Evolutionary conservation across 441 rosid species (phyloP).

Genomic region (Corymbia citriodora): DNA sequence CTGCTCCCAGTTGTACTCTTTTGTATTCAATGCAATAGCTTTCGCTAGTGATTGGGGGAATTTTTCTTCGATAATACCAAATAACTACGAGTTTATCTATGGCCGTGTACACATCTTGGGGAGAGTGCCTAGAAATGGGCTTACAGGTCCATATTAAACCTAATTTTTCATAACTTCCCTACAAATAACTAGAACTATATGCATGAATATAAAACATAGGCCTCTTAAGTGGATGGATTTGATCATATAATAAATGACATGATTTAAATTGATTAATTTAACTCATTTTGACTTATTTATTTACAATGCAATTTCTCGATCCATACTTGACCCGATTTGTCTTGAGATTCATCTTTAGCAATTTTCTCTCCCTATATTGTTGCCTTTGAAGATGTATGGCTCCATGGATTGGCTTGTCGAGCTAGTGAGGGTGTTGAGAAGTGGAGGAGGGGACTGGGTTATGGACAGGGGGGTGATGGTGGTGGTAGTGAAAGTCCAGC

Average conservation of each 20-base stretch:
- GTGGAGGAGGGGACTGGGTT: not conserved
- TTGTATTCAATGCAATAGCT: not conserved
- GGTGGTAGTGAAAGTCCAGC: not conserved
- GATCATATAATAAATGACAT: too few species aligned
- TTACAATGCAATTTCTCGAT: too few species aligned
- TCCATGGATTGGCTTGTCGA: not conserved
- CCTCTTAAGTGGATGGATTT: not conserved
- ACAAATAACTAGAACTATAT: not conserved
- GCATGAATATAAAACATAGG: not conserved
- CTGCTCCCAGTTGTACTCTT: not conserved
- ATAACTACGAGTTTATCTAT: not conserved
- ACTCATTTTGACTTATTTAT: too few species aligned
- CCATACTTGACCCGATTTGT: not conserved
- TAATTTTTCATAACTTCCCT: not conserved
- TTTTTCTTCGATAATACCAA: not conserved
- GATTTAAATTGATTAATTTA: too few species aligned
- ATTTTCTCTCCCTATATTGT: not conserved
- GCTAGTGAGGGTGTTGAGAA: not conserved
- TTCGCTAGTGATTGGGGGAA: not conserved
- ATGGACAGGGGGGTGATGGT: not conserved
- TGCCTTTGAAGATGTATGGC: not conserved
- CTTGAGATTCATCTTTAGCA: not conserved
- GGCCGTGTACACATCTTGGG: not conserved
- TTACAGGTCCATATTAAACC: not conserved
- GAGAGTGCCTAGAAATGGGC: not conserved